phyloP scores from a whole-genome alignment of 106 monocot genomes.

The Dendrobium catenatum region DNA sequence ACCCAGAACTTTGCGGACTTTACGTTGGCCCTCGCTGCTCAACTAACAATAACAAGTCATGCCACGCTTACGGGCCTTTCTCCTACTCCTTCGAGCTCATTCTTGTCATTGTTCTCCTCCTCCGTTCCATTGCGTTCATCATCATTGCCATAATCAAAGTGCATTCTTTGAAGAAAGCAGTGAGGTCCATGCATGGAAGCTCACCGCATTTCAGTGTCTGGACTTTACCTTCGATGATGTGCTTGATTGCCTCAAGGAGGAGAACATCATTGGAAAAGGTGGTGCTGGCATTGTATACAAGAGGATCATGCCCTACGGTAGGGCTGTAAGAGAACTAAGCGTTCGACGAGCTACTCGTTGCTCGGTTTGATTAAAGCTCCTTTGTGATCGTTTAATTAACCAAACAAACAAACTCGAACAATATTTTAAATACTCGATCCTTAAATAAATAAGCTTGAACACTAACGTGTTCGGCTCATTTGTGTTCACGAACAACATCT shows the following conservation, averaged over 20 bases:
- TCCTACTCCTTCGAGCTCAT: slow-evolving; percentile 53
- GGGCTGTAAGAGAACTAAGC: too few species aligned
- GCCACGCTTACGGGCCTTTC: slow-evolving; percentile 13
- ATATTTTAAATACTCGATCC: too few species aligned
- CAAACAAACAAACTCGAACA: too few species aligned
- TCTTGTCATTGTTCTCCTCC: slow-evolving; percentile 59
- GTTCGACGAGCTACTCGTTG: too few species aligned
- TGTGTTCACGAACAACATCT: too few species aligned
- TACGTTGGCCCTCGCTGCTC: slow-evolving; percentile 42
- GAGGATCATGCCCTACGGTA: neutral
- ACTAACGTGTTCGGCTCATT: too few species aligned
- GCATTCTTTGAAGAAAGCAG: slow-evolving; percentile 41
- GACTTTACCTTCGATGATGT: slow-evolving; percentile 72
- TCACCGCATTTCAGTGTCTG: slow-evolving; percentile 76
- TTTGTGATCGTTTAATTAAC: too few species aligned
- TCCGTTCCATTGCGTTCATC: slow-evolving; percentile 66
- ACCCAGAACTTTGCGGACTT: slow-evolving; percentile 52
- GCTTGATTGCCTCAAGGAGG: slow-evolving; percentile 58
- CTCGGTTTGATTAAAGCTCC: too few species aligned
- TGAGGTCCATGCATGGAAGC: slow-evolving; percentile 59
- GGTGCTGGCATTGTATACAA: slow-evolving; percentile 81
- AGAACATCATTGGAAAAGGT: slow-evolving; percentile 84
- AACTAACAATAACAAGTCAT: neutral
- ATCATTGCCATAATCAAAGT: slow-evolving; percentile 64
- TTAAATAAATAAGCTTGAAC: too few species aligned